Evolutionary conservation across 2,329 filamentous ascomycete species (phyloP).

Genomic region (Trichophyton rubrum): DNA sequence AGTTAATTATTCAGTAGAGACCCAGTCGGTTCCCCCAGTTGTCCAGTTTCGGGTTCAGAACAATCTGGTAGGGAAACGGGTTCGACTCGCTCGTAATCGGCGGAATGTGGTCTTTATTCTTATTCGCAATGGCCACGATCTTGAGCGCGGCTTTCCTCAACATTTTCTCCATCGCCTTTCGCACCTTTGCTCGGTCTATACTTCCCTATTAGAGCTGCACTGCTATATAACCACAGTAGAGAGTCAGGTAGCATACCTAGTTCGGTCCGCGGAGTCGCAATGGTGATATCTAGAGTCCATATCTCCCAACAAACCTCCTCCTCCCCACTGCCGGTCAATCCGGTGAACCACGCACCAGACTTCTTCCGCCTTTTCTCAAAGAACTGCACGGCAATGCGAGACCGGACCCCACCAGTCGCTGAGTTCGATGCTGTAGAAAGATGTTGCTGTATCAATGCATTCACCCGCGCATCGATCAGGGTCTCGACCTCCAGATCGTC

Average conservation of each 20-base stretch:
- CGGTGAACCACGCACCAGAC: slow-evolving; percentile 55
- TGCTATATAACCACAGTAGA: background rate
- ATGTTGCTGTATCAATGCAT: slow-evolving; percentile 62
- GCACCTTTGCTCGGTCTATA: slow-evolving; percentile 72
- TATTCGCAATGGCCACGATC: slow-evolving; percentile 74
- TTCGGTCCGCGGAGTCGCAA: slow-evolving; percentile 79
- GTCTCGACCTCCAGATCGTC: slow-evolving; percentile 85
- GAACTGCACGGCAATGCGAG: slow-evolving; percentile 78
- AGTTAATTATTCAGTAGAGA: slow-evolving; percentile 45
- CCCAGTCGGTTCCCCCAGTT: slow-evolving; percentile 71
- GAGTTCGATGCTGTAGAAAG: slow-evolving; percentile 49
- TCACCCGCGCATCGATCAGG: slow-evolving; percentile 78
- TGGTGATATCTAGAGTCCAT: slow-evolving; percentile 89
- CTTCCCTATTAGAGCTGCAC: background rate
- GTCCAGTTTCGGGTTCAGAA: slow-evolving; percentile 69
- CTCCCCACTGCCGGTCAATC: slow-evolving; percentile 47
- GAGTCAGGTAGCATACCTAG: slow-evolving; percentile 48
- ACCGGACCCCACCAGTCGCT: slow-evolving; percentile 50
- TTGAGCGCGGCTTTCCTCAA: slow-evolving; percentile 79
- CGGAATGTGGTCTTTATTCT: slow-evolving; percentile 89
- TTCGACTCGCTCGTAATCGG: slow-evolving; percentile 87
- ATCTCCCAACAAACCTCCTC: slow-evolving; percentile 96
- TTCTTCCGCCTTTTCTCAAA: slow-evolving; percentile 84
- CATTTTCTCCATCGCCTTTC: slow-evolving; percentile 80
- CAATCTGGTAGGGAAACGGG: slow-evolving; percentile 89